Evolutionary conservation across 1,139 yeast genomes (phyloP), one percentile per base, ranked within the genome.

Genomic region (Zygosaccharomyces pseudobailii): DNA sequence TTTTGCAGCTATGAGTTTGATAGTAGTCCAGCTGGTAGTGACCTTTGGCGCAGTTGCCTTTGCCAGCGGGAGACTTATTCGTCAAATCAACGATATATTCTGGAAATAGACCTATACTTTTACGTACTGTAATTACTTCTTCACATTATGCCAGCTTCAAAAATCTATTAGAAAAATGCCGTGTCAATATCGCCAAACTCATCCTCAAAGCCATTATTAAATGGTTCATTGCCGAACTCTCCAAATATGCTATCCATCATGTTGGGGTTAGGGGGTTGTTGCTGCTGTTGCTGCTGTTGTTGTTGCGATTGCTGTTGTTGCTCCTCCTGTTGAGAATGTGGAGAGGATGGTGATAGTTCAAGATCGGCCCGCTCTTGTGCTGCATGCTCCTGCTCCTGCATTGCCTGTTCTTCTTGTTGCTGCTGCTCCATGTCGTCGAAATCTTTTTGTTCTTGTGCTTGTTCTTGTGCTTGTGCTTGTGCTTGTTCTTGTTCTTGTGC

Each of bases 1-100:
- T 87, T 74, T 90, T 57, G 92, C 94, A 46, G 92, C 86, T 3
- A 65, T 89, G 57, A 75, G 84, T 23, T 71, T 89, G 56, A 71
- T 88, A 2, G 72, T 79, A 21, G 72, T 83, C 48, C 88, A 89
- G 60, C 55, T 84, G 6, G 74, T 82, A 3, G 72, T 85, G 38
- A 75, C 84, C 1, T 58, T 79, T 35, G 64, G 82, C 2, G 76
- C 87, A 0, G 72, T 84, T 39, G 85, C 85, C 59, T 82, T 82
- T 63, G 87, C 88, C 0, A 74, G 84, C 24, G 80, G 86, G 6
- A 76, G 78, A 52, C 72, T 84, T 24, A 74, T 85, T 35, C 73
- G 78, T 28, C 87, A 84, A 58, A 83, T 85, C 53, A 80, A 83
- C 61, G 73, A 83, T 54, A 78, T 84, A 10, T 84, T 84, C 65